These are phyloP conservation scores for Phoma sp. DNA, from an alignment of 2,329 filamentous ascomycete species.

Conservation along the genomic window DNA sequence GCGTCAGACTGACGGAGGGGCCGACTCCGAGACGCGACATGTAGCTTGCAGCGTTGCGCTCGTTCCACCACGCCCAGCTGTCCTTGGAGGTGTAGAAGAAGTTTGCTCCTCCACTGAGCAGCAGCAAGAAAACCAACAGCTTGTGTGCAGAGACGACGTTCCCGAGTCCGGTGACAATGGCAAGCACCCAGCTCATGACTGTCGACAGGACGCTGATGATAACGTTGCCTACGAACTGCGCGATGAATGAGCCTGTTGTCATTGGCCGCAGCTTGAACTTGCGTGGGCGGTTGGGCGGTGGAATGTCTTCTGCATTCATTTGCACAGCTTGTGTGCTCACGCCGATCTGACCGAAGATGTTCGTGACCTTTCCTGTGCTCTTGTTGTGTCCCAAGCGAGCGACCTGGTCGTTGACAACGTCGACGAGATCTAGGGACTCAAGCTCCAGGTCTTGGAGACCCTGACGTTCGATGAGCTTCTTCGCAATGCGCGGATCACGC, in stretches of 20 bases:
- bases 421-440: conserved; percentile 76
- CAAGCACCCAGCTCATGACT: conserved; percentile 78
- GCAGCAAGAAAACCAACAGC: conserved; percentile 72
- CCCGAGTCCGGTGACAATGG: conserved; percentile 68
- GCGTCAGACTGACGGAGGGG: conserved; percentile 81
- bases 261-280: conserved; percentile 56
- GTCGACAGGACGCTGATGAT: conserved; percentile 76
- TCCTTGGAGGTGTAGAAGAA: conserved; percentile 76
- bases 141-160: conserved; percentile 74
- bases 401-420: conserved; percentile 79
- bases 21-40: conserved; percentile 82
- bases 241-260: conserved; percentile 71
- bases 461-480: conserved; percentile 62
- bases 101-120: conserved; percentile 74
- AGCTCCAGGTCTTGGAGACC: conserved; percentile 77
- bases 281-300: conserved; percentile 44
- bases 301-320: conserved; percentile 45
- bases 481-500: conserved; percentile 56
- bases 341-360: conserved; percentile 79
- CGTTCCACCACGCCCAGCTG: conserved; percentile 80
- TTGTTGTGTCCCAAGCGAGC: conserved; percentile 74
- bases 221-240: conserved; percentile 75
- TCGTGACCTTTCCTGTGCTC: conserved; percentile 77
- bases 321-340: conserved; percentile 68
- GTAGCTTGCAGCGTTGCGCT: conserved; percentile 79